Evolutionary conservation across 441 rosid species (phyloP).

Genomic region (Adansonia grandidieri): DNA sequence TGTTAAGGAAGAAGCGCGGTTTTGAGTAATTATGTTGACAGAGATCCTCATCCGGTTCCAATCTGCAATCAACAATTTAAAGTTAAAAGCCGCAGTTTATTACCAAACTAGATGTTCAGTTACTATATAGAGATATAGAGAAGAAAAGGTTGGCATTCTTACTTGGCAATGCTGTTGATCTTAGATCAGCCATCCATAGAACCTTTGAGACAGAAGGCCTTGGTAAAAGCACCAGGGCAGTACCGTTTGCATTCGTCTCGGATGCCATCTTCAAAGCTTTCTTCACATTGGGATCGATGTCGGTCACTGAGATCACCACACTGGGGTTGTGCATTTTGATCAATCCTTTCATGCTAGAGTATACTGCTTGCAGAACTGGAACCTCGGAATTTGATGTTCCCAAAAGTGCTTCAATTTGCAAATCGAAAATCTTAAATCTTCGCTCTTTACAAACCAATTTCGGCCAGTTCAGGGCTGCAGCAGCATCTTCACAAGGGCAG

Average conservation of each 20-base stretch:
- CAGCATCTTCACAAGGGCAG: constrained; percentile 87
- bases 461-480: constrained; percentile 75
- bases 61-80: constrained; percentile 49
- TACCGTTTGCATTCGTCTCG: constrained; percentile 54
- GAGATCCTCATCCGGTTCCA: constrained; percentile 94
- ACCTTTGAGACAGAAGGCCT: constrained; percentile 74
- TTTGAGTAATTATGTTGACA: constrained; percentile 89
- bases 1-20: constrained; percentile 64
- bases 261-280: constrained; percentile 91
- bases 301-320: constrained; percentile 75
- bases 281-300: constrained; percentile 71
- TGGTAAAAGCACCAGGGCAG: constrained; percentile 68
- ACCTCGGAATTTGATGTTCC: constrained; percentile 80
- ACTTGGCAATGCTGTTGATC: constrained; percentile 94
- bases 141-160: constrained; percentile 38
- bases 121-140: background rate
- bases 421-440: constrained; percentile 85
- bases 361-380: constrained; percentile 79
- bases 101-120: too few species aligned
- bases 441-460: constrained; percentile 76
- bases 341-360: constrained; percentile 90
- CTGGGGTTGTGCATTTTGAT: constrained; percentile 90
- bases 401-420: constrained; percentile 66
- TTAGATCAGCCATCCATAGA: constrained; percentile 99
- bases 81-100: too few species aligned